Base-by-base conservation (phyloP, 1,284 basidiomycete species). In the Apiotrichum siamense region DNA sequence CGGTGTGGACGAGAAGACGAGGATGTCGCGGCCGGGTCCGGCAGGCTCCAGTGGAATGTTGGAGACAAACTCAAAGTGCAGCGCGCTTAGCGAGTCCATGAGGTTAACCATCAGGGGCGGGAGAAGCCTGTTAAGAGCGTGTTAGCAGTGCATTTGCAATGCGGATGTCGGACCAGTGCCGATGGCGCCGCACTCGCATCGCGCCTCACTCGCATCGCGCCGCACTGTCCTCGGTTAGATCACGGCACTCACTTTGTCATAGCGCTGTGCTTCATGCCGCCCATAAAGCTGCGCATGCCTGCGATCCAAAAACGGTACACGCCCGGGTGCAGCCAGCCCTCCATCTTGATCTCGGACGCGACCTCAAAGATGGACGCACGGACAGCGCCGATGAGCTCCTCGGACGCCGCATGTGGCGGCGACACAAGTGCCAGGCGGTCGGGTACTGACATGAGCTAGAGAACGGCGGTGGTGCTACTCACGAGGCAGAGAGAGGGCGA, bases 401-500 rank as follows among this genome's bases (percentile, higher is more conserved):
- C 61, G 0, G 65, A 62, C 1, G 51, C 49, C 39, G 60, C 60
- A 1, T 57, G 52, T 4, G 69, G 69, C 0, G 70, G 54, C 3
- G 63, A 68, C 27, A 73, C 64, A 47, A 73, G 50, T 1, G 70
- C 70, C 4, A 73, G 51, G 15, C 68, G 58, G 42, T 73, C 69
- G 5, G 68, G 62, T 13, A 70, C 70, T 73, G 55, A 18, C 0
- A 40, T 52, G n/a, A 54, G 45, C 17, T 15, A n/a, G 33, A 15
- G 33, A 11, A 7, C 18, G 36, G 17, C 10, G 40, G 11, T n/a
- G 25, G 17, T 13, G 37, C 3, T 17, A 54, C 67, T 54, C 23
- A 70, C 70, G 42, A 29, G 70, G 70, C 10, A 72, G 44, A 9
- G 67, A 68, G 4, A 72, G n/a, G 2, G 70, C 70, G 32, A 73